Evolutionary conservation across 352 stramenopile species (phyloP).

Genomic region (Thalassiosira hispida): DNA sequence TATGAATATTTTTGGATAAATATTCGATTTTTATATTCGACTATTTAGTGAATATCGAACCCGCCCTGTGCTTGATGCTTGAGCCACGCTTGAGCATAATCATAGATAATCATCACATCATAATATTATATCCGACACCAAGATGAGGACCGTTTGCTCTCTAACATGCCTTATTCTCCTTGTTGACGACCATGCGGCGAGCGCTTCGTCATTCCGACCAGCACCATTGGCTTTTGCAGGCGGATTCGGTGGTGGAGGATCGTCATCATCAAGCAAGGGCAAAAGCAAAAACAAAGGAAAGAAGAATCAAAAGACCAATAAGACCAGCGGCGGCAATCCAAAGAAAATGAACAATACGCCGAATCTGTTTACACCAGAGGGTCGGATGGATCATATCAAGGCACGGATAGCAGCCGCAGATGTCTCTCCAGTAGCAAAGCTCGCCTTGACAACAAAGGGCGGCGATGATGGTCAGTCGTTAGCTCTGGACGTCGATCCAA

Average conservation of each 20-base stretch:
- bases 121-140: too few relatives aligned
- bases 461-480: neutral
- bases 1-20: too few relatives aligned
- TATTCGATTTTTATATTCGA: too few relatives aligned
- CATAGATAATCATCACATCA: too few relatives aligned
- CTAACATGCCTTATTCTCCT: neutral
- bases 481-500: conserved; percentile 27
- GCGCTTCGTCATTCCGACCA: too few relatives aligned
- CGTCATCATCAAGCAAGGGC: neutral
- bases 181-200: neutral
- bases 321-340: too few relatives aligned
- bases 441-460: neutral
- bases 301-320: too few relatives aligned
- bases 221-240: neutral
- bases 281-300: conserved; percentile 19
- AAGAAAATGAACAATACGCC: too few relatives aligned
- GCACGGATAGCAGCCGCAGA: conserved; percentile 18
- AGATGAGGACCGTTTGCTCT: too few relatives aligned
- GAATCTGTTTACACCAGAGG: conserved; percentile 33
- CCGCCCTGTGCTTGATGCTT: too few relatives aligned
- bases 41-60: too few relatives aligned
- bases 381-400: conserved; percentile 33
- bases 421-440: conserved; percentile 20
- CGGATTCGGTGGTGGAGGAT: neutral
- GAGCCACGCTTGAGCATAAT: too few relatives aligned